Percentiles rank a stretch among this genome's conserved stretches.
Conservation (phyloP, 2,329 filamentous ascomycete species). For the Dactylellina parvicollis region DNA sequence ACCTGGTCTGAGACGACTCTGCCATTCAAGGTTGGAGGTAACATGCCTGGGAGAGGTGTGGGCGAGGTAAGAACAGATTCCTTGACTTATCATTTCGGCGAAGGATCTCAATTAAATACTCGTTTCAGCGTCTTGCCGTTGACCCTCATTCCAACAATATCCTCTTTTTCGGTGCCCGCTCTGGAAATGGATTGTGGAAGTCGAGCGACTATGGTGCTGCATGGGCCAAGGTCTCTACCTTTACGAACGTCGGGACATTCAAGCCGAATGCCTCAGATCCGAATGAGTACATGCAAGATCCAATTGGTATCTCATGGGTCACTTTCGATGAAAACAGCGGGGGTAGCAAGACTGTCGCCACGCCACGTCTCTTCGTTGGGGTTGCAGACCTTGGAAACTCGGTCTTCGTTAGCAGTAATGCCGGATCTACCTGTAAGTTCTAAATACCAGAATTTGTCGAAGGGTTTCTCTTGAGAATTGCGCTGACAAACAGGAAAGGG, state of each 20-base stretch:
- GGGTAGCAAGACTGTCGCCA: constrained; percentile 63
- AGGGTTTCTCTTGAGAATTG: not conserved
- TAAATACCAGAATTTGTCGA: not conserved
- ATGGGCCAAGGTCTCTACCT: constrained; percentile 67
- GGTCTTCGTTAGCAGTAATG: constrained; percentile 68
- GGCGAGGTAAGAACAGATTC: constrained; percentile 64
- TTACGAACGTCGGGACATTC: constrained; percentile 67
- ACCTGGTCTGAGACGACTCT: constrained; percentile 67
- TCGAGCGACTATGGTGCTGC: constrained; percentile 68
- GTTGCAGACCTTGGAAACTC: constrained; percentile 67
- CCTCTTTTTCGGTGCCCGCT: constrained; percentile 70
- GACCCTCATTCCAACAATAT: constrained; percentile 69
- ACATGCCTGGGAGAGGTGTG: constrained; percentile 71
- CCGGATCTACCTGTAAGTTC: constrained; percentile 65
- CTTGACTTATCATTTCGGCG: not conserved
- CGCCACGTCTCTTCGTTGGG: constrained; percentile 69
- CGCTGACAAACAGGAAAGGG: constrained; percentile 57
- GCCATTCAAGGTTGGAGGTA: constrained; percentile 71
- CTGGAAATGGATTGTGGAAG: constrained; percentile 70
- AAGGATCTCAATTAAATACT: not conserved
- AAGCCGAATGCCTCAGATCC: constrained; percentile 64
- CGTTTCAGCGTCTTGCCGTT: constrained; percentile 65
- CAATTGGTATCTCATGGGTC: constrained; percentile 66
- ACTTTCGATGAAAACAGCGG: constrained; percentile 68
- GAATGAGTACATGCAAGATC: constrained; percentile 64